These are phyloP conservation scores for Solanum lignicaule DNA, from an alignment of 257 asterid genomes.

Conservation along the genomic window DNA sequence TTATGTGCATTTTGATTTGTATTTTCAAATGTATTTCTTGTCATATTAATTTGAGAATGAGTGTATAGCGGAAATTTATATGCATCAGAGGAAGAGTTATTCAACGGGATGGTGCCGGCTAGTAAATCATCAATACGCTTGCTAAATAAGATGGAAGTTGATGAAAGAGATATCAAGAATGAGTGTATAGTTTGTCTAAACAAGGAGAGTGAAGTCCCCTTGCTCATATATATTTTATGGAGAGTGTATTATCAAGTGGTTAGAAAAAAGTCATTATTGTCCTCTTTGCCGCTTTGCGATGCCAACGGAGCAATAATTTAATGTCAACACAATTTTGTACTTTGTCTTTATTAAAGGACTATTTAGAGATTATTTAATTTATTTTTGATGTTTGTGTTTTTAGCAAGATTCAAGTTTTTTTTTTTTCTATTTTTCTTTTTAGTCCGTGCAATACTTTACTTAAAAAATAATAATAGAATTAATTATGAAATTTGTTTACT, in stretches of 20 bases:
- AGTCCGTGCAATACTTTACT: too few relatives aligned
- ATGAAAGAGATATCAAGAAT: background rate
- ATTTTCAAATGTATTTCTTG: too few relatives aligned
- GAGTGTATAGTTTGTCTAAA: background rate
- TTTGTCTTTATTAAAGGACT: too few relatives aligned
- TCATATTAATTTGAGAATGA: too few relatives aligned
- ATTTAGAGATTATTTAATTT: too few relatives aligned
- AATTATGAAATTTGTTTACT: too few relatives aligned
- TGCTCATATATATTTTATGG: conserved; percentile 9
- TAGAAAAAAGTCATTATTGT: background rate
- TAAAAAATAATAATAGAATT: too few relatives aligned
- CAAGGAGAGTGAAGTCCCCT: background rate
- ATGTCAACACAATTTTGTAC: too few relatives aligned
- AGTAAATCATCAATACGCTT: background rate
- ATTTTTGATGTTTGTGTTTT: too few relatives aligned
- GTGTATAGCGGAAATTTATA: background rate
- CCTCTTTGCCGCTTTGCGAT: conserved; percentile 6
- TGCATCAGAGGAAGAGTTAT: background rate
- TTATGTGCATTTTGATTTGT: background rate
- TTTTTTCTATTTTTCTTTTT: too few relatives aligned
- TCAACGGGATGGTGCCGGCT: background rate
- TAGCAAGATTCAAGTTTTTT: too few relatives aligned
- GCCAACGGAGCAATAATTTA: background rate
- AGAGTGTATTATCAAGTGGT: conserved; percentile 1
- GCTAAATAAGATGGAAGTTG: background rate